phyloP scores from a whole-genome alignment of 1,139 yeast genomes.

The Yamadazyma sp. region DNA sequence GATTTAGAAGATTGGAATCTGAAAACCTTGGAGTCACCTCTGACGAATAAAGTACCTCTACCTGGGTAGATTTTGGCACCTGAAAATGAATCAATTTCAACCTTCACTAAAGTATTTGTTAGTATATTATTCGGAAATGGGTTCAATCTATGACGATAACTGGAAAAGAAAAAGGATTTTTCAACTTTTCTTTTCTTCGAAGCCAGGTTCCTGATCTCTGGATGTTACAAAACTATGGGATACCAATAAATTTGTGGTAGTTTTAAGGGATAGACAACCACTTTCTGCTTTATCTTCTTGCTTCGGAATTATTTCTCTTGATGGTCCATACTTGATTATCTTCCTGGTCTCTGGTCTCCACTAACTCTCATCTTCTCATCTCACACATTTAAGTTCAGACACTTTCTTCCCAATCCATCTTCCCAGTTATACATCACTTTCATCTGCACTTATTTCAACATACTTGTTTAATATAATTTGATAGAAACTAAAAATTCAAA shows the following conservation, averaged over 20 bases:
- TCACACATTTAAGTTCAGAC: too few species aligned
- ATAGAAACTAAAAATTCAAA: constrained; percentile 13
- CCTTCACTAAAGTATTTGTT: constrained; percentile 68
- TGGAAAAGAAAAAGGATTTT: background rate
- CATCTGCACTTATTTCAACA: constrained; percentile 4
- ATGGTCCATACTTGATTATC: too few species aligned
- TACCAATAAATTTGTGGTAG: too few species aligned
- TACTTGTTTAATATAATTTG: constrained; percentile 9
- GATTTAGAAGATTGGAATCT: constrained; percentile 99
- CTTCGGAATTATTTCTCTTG: too few species aligned
- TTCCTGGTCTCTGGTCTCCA: background rate
- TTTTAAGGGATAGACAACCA: too few species aligned
- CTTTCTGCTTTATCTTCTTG: too few species aligned
- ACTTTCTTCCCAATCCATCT: background rate
- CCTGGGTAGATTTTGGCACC: constrained; percentile 99
- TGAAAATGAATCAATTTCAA: constrained; percentile 99
- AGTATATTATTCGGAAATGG: constrained; percentile 15
- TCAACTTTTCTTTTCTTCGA: too few species aligned
- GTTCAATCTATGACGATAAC: background rate
- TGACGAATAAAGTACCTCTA: constrained; percentile 98
- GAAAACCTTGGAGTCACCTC: constrained; percentile 99
- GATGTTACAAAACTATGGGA: too few species aligned
- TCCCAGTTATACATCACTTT: background rate
- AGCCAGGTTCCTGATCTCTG: too few species aligned
- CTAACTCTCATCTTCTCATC: too few species aligned